Evolutionary conservation across 495 filamentous ascomycete species (phyloP).

Genomic region (Daldinia vernicosa): DNA sequence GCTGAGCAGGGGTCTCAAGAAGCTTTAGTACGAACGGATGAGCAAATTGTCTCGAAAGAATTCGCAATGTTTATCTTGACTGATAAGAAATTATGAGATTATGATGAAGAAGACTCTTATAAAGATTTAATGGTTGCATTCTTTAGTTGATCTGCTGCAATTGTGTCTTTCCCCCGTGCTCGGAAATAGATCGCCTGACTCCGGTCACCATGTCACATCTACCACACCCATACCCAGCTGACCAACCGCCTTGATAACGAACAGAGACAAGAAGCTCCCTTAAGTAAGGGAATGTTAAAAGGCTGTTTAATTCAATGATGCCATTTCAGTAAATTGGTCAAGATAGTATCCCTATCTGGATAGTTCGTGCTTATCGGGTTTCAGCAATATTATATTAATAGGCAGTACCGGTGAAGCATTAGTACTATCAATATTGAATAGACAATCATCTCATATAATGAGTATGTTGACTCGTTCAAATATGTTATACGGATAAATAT

Average conservation of each 20-base stretch:
- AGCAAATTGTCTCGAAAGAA: conserved; percentile 2
- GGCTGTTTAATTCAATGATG: not conserved
- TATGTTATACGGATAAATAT: no score
- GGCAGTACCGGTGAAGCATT: no score
- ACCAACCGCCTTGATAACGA: conserved; percentile 31
- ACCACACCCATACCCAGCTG: conserved; percentile 19
- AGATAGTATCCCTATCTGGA: no score
- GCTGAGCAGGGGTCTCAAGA: conserved; percentile 3
- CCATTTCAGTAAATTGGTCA: not conserved
- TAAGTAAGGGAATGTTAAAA: not conserved
- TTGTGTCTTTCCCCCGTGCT: conserved; percentile 25
- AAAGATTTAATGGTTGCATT: conserved; percentile 28
- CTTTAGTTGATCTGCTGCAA: conserved; percentile 18
- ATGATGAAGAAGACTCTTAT: conserved; percentile 1
- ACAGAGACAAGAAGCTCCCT: conserved; percentile 11
- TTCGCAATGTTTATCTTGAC: not conserved
- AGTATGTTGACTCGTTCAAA: no score
- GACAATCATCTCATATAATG: no score
- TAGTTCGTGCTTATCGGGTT: no score
- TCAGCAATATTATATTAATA: no score
- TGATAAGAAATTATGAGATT: conserved; percentile 18
- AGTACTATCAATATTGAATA: no score
- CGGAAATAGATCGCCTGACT: conserved; percentile 38
- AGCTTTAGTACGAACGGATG: not conserved
- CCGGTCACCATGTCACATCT: conserved; percentile 31